phyloP scores from a whole-genome alignment of 2,329 filamentous ascomycete species.

The Emydomyces testavorans region DNA sequence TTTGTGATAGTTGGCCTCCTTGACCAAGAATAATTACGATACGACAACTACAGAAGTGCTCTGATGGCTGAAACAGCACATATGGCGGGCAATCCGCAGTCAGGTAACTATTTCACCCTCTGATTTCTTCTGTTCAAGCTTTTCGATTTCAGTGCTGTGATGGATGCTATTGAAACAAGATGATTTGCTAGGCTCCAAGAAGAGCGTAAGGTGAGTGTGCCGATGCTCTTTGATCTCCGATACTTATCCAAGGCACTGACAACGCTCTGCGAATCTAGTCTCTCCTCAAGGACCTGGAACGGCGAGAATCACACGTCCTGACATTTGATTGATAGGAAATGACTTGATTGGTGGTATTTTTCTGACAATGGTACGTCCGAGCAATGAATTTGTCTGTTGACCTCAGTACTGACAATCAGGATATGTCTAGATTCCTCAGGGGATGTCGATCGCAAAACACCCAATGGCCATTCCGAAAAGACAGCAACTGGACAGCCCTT shows the following conservation, averaged over 20 bases:
- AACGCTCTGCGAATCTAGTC: neutral
- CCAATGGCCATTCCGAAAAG: slow-evolving; percentile 40
- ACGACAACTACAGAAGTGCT: no score
- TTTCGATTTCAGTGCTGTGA: neutral
- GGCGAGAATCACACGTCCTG: neutral
- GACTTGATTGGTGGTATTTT: neutral
- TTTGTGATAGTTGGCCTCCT: neutral
- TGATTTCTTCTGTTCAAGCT: neutral
- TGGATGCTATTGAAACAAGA: neutral
- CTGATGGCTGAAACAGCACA: slow-evolving; percentile 7
- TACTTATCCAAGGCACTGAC: neutral
- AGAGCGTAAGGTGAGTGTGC: slow-evolving; percentile 7
- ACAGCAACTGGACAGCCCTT: slow-evolving; percentile 43
- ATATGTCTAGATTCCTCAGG: slow-evolving; percentile 5
- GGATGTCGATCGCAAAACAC: slow-evolving; percentile 21
- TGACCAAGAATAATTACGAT: neutral
- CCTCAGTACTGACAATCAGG: neutral
- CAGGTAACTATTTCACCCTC: slow-evolving; percentile 7
- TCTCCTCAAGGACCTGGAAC: neutral
- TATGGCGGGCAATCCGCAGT: neutral
- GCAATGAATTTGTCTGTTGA: no score
- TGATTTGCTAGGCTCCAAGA: neutral
- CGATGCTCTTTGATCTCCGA: neutral
- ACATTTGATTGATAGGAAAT: neutral
- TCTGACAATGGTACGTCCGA: slow-evolving; percentile 12